Conservation (phyloP, 2,329 filamentous ascomycete genomes). For the Lasiodiplodia sp. region DNA sequence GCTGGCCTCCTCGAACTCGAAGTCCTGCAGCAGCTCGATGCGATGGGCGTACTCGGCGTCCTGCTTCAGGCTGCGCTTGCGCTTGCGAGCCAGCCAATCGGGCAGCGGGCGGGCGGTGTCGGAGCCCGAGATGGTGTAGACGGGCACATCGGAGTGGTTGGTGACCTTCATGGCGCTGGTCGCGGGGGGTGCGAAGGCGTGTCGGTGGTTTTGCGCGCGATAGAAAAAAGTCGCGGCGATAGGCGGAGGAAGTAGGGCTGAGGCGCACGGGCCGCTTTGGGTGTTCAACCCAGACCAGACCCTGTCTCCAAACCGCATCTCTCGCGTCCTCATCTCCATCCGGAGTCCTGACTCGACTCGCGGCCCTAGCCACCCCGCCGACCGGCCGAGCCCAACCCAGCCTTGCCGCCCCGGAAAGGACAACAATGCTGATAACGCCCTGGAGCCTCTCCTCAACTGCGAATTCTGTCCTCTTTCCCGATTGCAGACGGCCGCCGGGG, state of each 20-base stretch:
- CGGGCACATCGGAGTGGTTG: conserved; percentile 81
- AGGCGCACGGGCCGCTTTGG: background rate
- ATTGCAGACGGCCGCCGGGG: background rate
- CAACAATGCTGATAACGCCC: conserved; percentile 24
- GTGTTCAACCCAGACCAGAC: background rate
- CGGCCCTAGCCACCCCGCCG: conserved; percentile 3
- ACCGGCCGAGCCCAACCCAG: conserved; percentile 11
- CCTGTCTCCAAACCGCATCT: background rate
- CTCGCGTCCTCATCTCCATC: conserved; percentile 2
- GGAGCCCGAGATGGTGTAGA: conserved; percentile 94
- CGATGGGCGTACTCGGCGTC: conserved; percentile 93
- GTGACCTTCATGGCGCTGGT: conserved; percentile 74
- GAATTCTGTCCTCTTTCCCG: conserved; percentile 2
- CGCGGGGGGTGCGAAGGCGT: conserved; percentile 29
- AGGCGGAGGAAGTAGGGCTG: conserved; percentile 26
- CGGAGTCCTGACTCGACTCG: conserved; percentile 11
- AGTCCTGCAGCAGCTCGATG: conserved; percentile 94
- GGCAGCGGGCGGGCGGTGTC: conserved; percentile 86
- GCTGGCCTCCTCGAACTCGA: conserved; percentile 96
- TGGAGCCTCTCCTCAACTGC: background rate
- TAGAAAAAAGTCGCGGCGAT: conserved; percentile 29
- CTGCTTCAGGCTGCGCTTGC: conserved; percentile 90
- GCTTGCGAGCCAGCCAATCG: conserved; percentile 90
- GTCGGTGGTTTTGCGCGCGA: background rate
- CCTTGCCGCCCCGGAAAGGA: background rate